Percentiles rank a stretch among this genome's conserved stretches.
These are phyloP conservation scores for Aureobasidium pullulans DNA, from an alignment of 2,329 filamentous ascomycete genomes.

Conservation along the genomic window DNA sequence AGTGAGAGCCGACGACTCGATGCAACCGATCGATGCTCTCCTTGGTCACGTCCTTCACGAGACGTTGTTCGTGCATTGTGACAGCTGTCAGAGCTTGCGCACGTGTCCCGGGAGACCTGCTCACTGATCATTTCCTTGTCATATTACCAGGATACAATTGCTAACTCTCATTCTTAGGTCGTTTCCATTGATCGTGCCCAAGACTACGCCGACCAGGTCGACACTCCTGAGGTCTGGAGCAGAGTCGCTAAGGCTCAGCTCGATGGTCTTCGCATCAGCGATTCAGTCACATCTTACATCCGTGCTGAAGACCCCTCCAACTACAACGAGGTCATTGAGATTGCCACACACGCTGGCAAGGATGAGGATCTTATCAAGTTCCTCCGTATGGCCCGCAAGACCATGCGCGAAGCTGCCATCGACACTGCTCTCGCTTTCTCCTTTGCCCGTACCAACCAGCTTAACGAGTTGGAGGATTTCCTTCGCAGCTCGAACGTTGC, in stretches of 20 bases:
- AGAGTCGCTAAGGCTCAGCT: constrained; percentile 96
- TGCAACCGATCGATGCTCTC: background rate
- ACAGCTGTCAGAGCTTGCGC: background rate
- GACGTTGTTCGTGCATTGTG: background rate
- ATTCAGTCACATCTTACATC: constrained; percentile 95
- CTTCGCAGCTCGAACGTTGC: constrained; percentile 87
- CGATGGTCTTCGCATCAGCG: constrained; percentile 84
- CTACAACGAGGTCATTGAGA: constrained; percentile 93
- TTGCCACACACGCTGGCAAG: constrained; percentile 89
- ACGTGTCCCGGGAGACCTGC: background rate
- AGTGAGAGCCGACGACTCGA: background rate
- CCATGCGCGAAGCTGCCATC: constrained; percentile 82
- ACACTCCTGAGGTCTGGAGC: constrained; percentile 94
- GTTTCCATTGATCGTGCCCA: constrained; percentile 97
- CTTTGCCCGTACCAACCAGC: constrained; percentile 84
- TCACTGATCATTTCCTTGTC: too few species aligned
- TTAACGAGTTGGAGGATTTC: constrained; percentile 93
- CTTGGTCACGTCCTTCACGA: background rate
- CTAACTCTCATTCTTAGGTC: constrained; percentile 10
- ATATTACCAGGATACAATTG: background rate
- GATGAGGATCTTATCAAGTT: constrained; percentile 96
- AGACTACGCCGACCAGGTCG: constrained; percentile 89
- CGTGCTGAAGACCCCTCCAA: constrained; percentile 89
- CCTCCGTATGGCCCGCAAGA: constrained; percentile 95
- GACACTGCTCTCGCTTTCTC: constrained; percentile 92